phyloP scores from a whole-genome alignment of 2,329 filamentous ascomycete genomes.

The Botrytis sinoallii region DNA sequence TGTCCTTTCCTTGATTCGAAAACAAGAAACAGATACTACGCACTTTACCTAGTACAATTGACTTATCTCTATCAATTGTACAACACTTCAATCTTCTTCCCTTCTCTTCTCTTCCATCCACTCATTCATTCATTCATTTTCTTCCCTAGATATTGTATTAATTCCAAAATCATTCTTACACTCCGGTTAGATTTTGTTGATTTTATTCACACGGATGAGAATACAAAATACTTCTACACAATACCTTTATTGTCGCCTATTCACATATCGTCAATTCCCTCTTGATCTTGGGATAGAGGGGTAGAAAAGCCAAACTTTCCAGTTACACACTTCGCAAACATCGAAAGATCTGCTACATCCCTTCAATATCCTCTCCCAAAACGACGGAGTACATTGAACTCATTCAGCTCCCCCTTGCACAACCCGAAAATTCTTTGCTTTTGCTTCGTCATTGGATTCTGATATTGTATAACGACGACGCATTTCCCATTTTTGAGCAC shows the following conservation, averaged over 20 bases:
- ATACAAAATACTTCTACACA: neutral
- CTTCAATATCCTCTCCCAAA: neutral
- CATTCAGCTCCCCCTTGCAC: neutral
- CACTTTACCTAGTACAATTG: neutral
- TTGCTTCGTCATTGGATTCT: neutral
- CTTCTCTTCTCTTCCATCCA: neutral
- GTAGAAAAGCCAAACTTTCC: neutral
- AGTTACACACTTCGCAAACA: neutral
- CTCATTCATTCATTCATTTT: neutral
- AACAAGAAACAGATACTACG: neutral
- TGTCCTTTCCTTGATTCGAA: neutral
- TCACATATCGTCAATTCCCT: neutral
- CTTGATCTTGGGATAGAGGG: neutral
- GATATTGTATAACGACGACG: neutral
- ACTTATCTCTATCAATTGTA: neutral
- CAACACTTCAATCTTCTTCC: neutral
- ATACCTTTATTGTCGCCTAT: neutral
- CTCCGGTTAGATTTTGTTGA: neutral
- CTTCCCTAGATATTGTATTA: neutral
- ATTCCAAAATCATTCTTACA: neutral
- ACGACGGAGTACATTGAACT: neutral
- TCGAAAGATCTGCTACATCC: neutral
- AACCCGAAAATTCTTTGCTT: neutral
- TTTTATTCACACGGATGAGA: neutral
- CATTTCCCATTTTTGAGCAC: neutral